These are phyloP conservation scores for Paraurostyla sp. DNA, from an alignment of 73 alveolate genomes.

Conservation along the genomic window DNA sequence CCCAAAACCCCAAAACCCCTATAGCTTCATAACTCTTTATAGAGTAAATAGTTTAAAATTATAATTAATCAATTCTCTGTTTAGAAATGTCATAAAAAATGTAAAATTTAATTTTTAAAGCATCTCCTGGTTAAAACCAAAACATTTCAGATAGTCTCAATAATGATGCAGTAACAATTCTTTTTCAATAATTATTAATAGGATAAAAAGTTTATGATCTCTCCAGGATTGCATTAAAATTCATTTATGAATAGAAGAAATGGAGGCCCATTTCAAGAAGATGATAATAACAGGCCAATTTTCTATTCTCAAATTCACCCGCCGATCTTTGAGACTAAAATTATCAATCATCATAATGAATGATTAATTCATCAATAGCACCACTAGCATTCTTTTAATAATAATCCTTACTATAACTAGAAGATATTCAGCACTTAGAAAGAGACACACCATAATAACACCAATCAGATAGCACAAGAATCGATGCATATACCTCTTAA, in stretches of 20 bases:
- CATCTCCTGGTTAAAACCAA: too few species aligned
- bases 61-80: too few species aligned
- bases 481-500: too few species aligned
- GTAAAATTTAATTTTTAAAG: too few species aligned
- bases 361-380: background rate
- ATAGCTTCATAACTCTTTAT: too few species aligned
- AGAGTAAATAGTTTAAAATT: too few species aligned
- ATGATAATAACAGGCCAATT: background rate
- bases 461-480: background rate
- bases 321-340: slow-evolving; percentile 16
- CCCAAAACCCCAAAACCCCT: too few species aligned
- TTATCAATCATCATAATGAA: background rate
- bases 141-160: too few species aligned
- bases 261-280: background rate
- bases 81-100: too few species aligned
- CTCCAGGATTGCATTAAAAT: background rate
- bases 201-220: too few species aligned
- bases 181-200: too few species aligned
- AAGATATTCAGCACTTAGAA: slow-evolving; percentile 18
- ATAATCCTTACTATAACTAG: slow-evolving; percentile 4
- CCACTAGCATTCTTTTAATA: background rate
- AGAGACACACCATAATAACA: background rate
- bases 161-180: too few species aligned
- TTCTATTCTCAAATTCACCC: background rate
- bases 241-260: background rate